Evolutionary conservation across 495 filamentous ascomycete genomes (phyloP), one percentile per base, ranked within the genome.

Genomic region (Rostrohypoxylon terebratum): DNA sequence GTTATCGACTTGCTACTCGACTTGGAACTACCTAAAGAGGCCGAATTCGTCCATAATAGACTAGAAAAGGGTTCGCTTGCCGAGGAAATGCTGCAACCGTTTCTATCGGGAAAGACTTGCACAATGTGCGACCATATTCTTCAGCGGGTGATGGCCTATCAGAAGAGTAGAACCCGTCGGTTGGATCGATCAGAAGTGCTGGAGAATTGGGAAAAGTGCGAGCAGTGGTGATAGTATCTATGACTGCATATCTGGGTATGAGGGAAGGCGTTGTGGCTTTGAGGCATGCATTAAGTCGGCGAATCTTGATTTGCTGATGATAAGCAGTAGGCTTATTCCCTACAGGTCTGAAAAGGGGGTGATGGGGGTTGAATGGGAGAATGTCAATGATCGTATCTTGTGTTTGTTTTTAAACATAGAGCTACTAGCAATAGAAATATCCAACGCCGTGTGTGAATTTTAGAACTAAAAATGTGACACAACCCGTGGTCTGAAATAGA

Each of bases 1-100:
- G 11, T 66, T 11, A 2, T 71, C 21, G 62, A 66, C 21, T 7
- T 71, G 8, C 47, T 71, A 0, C 20, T 57, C 2, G 63, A 66
- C 28, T 20, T 71, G 16, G 40, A 33, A 13, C 10, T 71, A 9
- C 4, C 38, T 2, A 8, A 55, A 16, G 68, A 66, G 62, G 68
- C 63, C 4, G 11, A 57, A 16, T 18, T 40, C 7, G 50, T 71
- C 9, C 48, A 66, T 14, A 4, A 8, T 6, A 38, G 62, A 3
- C 8, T 61, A 13, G 2, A 47, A 31, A 38, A 18, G 2, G 31
- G 44, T 9, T 13, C 10, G 1, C 28, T 34, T 10, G 33, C 11
- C 5, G 14, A 14, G 9, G 63, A 66, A n/a, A 33, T 18, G 7
- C 3, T 48, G 0, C 16, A 7, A 45, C 11, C 34, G 20, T 65